Evolutionary conservation across 371 early-diverging fungal genomes (phyloP), one percentile per base, ranked within the genome.

Genomic region (Enterospora canceri): DNA sequence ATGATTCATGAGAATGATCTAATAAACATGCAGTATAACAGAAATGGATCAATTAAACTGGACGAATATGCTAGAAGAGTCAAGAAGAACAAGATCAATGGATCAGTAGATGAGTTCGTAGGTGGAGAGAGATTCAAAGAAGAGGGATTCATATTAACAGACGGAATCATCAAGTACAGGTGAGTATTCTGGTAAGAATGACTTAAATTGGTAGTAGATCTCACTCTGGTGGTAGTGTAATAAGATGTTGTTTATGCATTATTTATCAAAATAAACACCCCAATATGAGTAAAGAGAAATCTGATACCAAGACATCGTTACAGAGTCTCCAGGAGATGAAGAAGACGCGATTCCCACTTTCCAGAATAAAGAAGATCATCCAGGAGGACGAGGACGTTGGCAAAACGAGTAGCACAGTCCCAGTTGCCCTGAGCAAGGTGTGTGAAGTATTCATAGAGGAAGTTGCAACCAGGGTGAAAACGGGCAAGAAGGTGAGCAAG

Each of bases 301-400:
- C 8, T 58, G 32, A 28, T 46, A 19, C 4, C 8, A 51, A 15
- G 26, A 15, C 26, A 21, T 51, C 53, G 34, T n/a, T n/a, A n/a
- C n/a, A n/a, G n/a, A 63, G 55, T n/a, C 32, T 65, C 2, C 64
- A 67, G 32, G 74, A 72, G 61, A 79, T 73, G 67, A 70, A 64
- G 56, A 74, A 71, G 50, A 67, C 74, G 33, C 62, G 74, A 46
- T 82, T 82, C 61, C 80, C 82, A 0, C 56, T 75, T 28, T 92
- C 95, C 19, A 86, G 98, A 58, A 94, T 97, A 78, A 97, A 97
- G 77, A 93, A 92, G 84, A 94, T 97, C 71, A 97, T 97, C 94
- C 94, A 94, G 74, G 83, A 87, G 77, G 94, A 97, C 82, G 98
- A 97, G 68, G 97, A 96, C 76, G 91, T 97, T n/a, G 98, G 98